These are phyloP conservation scores for Zasmidium angulare DNA, from an alignment of 2,329 filamentous ascomycete species.

Conservation along the genomic window DNA sequence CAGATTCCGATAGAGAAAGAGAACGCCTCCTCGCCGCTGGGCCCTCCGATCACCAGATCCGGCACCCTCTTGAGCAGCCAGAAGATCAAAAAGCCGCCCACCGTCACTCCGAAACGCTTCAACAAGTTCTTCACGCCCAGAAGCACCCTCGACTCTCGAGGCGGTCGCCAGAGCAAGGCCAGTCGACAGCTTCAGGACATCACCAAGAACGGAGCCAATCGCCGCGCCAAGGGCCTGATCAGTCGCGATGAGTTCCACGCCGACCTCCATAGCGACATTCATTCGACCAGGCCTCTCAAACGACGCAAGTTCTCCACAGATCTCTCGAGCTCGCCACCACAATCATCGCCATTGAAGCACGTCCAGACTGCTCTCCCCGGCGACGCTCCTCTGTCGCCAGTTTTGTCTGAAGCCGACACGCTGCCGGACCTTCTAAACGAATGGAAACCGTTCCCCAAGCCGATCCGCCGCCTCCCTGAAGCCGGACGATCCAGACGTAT, in stretches of 20 bases:
- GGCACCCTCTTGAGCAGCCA: constrained; percentile 22
- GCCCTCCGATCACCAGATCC: constrained; percentile 12
- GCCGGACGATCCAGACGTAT: constrained; percentile 38
- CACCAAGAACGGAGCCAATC: constrained; percentile 47
- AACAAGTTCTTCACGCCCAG: constrained; percentile 53
- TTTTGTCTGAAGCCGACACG: constrained; percentile 33
- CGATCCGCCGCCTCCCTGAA: constrained; percentile 40
- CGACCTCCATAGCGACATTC: constrained; percentile 21
- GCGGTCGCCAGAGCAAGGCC: constrained; percentile 37
- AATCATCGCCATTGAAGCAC: constrained; percentile 50
- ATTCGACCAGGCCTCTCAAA: constrained; percentile 30
- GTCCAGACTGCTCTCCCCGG: constrained; percentile 26
- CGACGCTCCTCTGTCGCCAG: constrained; percentile 17
- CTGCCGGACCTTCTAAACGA: constrained; percentile 42
- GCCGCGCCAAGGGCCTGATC: constrained; percentile 17
- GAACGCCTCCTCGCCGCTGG: constrained; percentile 33
- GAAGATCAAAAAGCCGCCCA: constrained; percentile 49
- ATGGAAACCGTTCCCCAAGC: constrained; percentile 43
- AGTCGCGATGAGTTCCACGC: constrained; percentile 17
- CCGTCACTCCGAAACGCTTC: constrained; percentile 53
- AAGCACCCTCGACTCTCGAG: constrained; percentile 30
- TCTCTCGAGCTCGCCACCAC: constrained; percentile 48
- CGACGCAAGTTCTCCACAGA: constrained; percentile 33
- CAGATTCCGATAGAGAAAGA: constrained; percentile 31
- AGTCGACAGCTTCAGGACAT: constrained; percentile 51